phyloP scores from a whole-genome alignment of 495 filamentous ascomycete species.

The Articulospora tetracladia region DNA sequence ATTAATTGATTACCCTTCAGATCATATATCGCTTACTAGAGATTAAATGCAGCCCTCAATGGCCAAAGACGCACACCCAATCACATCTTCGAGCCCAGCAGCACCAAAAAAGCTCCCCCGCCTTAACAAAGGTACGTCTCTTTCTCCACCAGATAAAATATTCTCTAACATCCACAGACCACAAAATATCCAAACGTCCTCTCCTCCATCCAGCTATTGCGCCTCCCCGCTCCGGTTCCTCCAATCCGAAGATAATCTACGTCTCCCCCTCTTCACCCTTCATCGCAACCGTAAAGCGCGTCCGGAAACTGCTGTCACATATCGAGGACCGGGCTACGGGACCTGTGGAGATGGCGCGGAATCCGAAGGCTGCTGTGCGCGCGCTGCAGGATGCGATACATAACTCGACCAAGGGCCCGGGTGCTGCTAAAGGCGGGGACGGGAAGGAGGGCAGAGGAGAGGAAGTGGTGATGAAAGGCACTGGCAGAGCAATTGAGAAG shows the following conservation, averaged over 20 bases:
- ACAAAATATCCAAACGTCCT: slow-evolving; percentile 60
- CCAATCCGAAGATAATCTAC: slow-evolving; percentile 67
- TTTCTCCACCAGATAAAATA: background rate
- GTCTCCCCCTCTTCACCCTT: slow-evolving; percentile 72
- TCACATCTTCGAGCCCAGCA: background rate
- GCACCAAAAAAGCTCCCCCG: slow-evolving; percentile 15
- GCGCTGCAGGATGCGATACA: slow-evolving; percentile 23
- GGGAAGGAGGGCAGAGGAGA: slow-evolving; percentile 29
- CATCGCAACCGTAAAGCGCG: slow-evolving; percentile 77
- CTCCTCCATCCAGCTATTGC: slow-evolving; percentile 65
- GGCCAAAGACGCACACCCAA: background rate
- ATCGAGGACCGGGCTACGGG: slow-evolving; percentile 55
- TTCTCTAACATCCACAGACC: slow-evolving; percentile 31
- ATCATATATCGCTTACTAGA: too few species aligned
- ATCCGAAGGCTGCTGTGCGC: slow-evolving; percentile 6
- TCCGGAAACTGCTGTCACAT: slow-evolving; percentile 63
- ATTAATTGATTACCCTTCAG: too few species aligned
- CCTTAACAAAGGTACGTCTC: slow-evolving; percentile 12
- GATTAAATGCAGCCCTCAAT: too few species aligned
- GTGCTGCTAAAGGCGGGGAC: background rate
- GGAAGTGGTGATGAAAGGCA: slow-evolving; percentile 72
- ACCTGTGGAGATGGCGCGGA: background rate
- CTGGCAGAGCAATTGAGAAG: slow-evolving; percentile 74
- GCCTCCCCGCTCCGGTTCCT: slow-evolving; percentile 47
- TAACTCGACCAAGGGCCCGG: slow-evolving; percentile 6